Evolutionary conservation across 192 early-diverging fungal species (phyloP), one percentile per base, ranked within the genome.

Genomic region (Mortierella hygrophila): DNA sequence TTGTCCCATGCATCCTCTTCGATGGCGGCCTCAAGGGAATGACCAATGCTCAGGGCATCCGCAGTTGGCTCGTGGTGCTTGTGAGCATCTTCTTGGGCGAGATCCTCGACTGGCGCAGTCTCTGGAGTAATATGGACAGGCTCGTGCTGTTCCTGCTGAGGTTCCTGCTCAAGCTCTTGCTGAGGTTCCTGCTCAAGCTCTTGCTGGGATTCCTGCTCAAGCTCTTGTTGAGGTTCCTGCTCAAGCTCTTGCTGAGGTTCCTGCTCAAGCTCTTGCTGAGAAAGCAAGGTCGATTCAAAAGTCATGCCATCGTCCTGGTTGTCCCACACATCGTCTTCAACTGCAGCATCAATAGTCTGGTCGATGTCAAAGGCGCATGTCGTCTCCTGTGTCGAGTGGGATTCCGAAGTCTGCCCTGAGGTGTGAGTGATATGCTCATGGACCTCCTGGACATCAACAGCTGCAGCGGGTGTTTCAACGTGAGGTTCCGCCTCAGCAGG

Each of bases 1-100:
- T 77, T 46, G n/a, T 37, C 65, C 76, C 65, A 77, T 38, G 76
- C 76, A 55, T 70, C 76, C 15, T 69, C 65, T 5, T 77, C 65
- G 32, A 69, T 32, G 18, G 57, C n/a, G 4, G 60, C 32, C 6
- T 38, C 32, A n/a, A 75, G 23, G 10, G 54, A 55, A 37, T 16
- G 29, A 6, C 65, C n/a, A n/a, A 44, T 65, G 23, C 26, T n/a
- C 8, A 57, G 29, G 18, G 32, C 32, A 21, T 26, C 29, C 10
- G 4, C 2, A 7, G 47, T 55, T n/a, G 37, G 37, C 23, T 76
- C 57, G 0, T 65, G 26, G 26, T 32, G 29, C 60, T 65, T 65
- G 29, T 16, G 29, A 3, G 10, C 29, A 32, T 65, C 29, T 23
- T 32, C 29, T 4, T 65, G 60, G 3, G 13, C 60, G 11, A 32